These are phyloP conservation scores for Colletotrichum neosansevieriae DNA, from an alignment of 2,329 filamentous ascomycete genomes.

Conservation along the genomic window DNA sequence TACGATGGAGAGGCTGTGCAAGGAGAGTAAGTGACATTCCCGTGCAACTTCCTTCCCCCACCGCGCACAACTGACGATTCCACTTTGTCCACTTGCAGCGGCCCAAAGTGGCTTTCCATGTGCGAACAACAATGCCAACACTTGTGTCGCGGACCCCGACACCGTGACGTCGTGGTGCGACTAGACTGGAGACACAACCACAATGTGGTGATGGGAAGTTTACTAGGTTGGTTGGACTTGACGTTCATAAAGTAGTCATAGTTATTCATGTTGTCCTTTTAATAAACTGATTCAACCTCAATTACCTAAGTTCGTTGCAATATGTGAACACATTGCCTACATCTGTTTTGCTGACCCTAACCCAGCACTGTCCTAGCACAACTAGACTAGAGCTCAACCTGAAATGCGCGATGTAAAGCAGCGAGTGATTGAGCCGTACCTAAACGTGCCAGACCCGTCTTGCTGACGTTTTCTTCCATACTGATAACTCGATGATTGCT, in stretches of 20 bases:
- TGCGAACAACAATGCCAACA: not conserved
- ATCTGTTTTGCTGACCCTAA: no score
- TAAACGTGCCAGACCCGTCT: no score
- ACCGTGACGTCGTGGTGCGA: slow-evolving; percentile 8
- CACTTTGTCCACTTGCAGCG: not conserved
- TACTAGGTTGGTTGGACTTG: not conserved
- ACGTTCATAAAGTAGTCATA: not conserved
- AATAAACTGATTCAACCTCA: no score
- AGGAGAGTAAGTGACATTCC: not conserved
- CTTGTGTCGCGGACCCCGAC: not conserved
- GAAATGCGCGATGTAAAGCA: no score
- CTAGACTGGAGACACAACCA: not conserved
- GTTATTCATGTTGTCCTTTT: no score
- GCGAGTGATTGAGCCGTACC: no score
- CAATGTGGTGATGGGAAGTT: not conserved
- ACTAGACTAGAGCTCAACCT: no score
- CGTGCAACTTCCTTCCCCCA: not conserved
- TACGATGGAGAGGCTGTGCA: not conserved
- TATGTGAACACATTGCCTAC: no score
- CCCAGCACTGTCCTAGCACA: no score
- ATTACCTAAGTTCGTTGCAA: no score
- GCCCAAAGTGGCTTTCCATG: slow-evolving; percentile 3
- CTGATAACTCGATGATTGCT: no score
- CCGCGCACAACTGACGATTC: not conserved
- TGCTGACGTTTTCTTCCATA: no score